A percentile compares a stretch with the other conserved stretches of the same genome.
phyloP scores from a whole-genome alignment of 306 rosid species.

The Rosa persica region DNA sequence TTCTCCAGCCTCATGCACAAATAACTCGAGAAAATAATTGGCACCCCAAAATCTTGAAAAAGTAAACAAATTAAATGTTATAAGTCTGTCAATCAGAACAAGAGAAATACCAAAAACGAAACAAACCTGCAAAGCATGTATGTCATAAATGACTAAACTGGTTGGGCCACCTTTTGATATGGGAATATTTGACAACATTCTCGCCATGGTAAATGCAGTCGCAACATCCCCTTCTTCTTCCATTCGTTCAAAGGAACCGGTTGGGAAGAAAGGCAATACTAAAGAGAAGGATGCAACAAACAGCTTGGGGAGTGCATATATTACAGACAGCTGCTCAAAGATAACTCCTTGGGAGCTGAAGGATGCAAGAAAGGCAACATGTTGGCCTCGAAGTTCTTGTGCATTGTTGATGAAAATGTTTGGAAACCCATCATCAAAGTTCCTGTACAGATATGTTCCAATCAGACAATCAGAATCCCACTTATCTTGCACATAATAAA shows the following conservation, averaged over 20 bases:
- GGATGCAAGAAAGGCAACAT: slow-evolving; percentile 88
- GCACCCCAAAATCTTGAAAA: not conserved
- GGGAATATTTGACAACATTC: slow-evolving; percentile 92
- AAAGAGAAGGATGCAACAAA: slow-evolving; percentile 92
- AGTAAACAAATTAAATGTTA: not conserved
- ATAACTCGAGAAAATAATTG: not conserved
- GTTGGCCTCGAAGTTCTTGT: slow-evolving; percentile 92
- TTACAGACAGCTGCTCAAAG: slow-evolving; percentile 93
- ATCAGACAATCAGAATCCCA: slow-evolving; percentile 26
- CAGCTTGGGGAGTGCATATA: slow-evolving; percentile 85
- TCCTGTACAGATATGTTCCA: slow-evolving; percentile 53
- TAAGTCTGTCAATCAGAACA: not conserved
- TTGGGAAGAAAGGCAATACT: slow-evolving; percentile 96
- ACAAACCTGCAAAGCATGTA: slow-evolving; percentile 95
- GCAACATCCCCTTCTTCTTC: slow-evolving; percentile 99
- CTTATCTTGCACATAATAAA: not conserved
- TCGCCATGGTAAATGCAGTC: slow-evolving; percentile 94
- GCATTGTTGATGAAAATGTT: slow-evolving; percentile 80
- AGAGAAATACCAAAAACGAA: not conserved
- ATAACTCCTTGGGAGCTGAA: slow-evolving; percentile 89
- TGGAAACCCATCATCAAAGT: slow-evolving; percentile 92
- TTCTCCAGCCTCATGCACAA: not conserved
- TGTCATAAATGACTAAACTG: slow-evolving; percentile 87
- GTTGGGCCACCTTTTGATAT: slow-evolving; percentile 97
- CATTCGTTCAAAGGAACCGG: slow-evolving; percentile 98